These are phyloP conservation scores for Neonectria neomacrospora DNA, from an alignment of 2,329 filamentous ascomycete species.

Conservation along the genomic window DNA sequence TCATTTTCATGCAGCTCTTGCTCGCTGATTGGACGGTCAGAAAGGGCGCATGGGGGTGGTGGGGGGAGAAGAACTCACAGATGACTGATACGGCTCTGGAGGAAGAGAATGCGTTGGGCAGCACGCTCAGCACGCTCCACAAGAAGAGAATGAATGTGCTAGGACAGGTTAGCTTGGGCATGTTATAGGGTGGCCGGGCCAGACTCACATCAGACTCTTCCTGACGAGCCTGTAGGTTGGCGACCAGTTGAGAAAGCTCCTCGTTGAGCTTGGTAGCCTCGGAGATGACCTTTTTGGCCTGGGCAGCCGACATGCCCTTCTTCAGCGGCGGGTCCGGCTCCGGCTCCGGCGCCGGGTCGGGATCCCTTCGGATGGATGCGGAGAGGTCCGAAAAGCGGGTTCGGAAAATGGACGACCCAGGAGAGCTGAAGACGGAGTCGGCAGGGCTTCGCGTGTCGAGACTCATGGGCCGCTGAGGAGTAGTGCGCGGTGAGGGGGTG, in stretches of 20 bases:
- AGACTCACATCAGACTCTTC: constrained; percentile 68
- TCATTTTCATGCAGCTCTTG: constrained; percentile 66
- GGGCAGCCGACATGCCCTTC: constrained; percentile 47
- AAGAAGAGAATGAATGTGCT: constrained; percentile 72
- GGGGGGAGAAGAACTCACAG: constrained; percentile 56
- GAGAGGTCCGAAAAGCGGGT: constrained; percentile 55
- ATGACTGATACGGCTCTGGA: constrained; percentile 68
- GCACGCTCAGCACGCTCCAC: constrained; percentile 67
- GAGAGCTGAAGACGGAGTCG: constrained; percentile 50
- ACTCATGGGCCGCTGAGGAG: constrained; percentile 35
- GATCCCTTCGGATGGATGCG: constrained; percentile 47
- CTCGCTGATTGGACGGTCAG: constrained; percentile 55
- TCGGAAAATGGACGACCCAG: constrained; percentile 51
- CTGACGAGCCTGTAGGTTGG: constrained; percentile 63
- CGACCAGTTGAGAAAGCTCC: constrained; percentile 61
- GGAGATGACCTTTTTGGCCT: constrained; percentile 52
- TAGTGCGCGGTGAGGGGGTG: constrained; percentile 35
- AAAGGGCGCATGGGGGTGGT: not conserved
- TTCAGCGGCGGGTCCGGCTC: constrained; percentile 44
- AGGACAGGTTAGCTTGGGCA: constrained; percentile 42
- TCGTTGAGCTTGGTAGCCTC: constrained; percentile 57
- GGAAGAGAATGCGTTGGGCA: constrained; percentile 67
- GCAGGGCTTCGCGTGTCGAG: constrained; percentile 44
- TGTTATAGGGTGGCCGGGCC: not conserved
- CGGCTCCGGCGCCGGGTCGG: constrained; percentile 43